Base-by-base conservation (phyloP, 371 early-diverging fungal species). In the Zancudomyces culisetae region DNA sequence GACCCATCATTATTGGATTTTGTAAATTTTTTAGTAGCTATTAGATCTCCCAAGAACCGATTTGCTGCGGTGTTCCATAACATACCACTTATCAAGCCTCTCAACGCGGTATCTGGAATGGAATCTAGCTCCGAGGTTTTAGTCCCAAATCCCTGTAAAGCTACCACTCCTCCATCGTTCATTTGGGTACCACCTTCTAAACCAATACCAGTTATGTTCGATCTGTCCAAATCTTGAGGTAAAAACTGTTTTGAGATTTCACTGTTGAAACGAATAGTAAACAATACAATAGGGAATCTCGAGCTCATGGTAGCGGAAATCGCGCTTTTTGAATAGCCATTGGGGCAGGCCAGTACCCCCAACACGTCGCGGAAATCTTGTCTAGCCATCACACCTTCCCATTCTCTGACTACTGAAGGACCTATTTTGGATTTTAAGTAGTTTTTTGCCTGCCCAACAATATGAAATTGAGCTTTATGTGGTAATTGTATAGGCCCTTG, bases 341-440 rank as follows among this genome's bases (percentile, higher is more conserved):
- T 61, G 12, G 65, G 53, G 10, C 64, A 55, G 6, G 48, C 52
- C 2, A 65, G 49, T 1, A 64, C 24, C 35, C 65, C 65, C 13
- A 65, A 35, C 1, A 63, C 59, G 24, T 64, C 65, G 13, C 41
- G 15, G 22, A 19, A n/a, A 12, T 60, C 58, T 27, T 65, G 65
- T 13, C 65, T 46, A 18, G 65, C 54, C 65, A 65, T 66, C 18
- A 65, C 65, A 27, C 65, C 65, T 23, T 65, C 65, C 62, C 62
- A 65, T 43, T 65, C 65, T 26, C 65, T 60, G 30, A 65, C 54
- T 10, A 65, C 46, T 21, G 66, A 45, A 2, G 65, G 64, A 0
- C 65, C 65, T 42, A 65, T 52, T 42, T 46, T 54, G 42, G 54
- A 60, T 49, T 57, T 59, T 51, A 54, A 57, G 29, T 65, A 65